A percentile compares a stretch with the other conserved stretches of the same genome.
Evolutionary conservation across 805 yeast species (phyloP).

Genomic region (Kregervanrija fluxuum): DNA sequence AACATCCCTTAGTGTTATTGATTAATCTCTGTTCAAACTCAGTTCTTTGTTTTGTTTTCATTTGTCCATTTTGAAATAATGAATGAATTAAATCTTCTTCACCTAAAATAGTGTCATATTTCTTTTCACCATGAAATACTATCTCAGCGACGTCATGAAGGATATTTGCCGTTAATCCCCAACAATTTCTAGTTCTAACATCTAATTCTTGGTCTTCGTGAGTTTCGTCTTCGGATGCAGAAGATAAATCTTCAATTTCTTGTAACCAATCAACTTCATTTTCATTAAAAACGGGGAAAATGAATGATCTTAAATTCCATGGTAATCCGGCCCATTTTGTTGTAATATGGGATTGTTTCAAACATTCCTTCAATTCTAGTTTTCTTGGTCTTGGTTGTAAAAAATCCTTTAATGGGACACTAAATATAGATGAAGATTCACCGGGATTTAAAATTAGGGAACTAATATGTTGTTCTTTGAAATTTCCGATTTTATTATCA

Average conservation of each 20-base stretch:
- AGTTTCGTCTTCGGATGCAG: conserved; percentile 43
- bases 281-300: conserved; percentile 47
- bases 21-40: conserved; percentile 51
- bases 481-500: conserved; percentile 19
- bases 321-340: conserved; percentile 68
- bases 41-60: conserved; percentile 40
- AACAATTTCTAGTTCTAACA: conserved; percentile 54
- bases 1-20: conserved; percentile 30
- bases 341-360: conserved; percentile 27
- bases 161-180: conserved; percentile 81
- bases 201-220: conserved; percentile 32
- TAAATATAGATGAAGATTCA: conserved; percentile 63
- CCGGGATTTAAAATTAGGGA: conserved; percentile 59
- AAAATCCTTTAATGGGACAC: conserved; percentile 63
- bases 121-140: conserved; percentile 33
- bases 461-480: conserved; percentile 21
- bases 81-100: conserved; percentile 63
- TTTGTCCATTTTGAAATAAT: conserved; percentile 42
- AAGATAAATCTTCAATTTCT: conserved; percentile 51
- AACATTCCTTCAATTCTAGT: conserved; percentile 26
- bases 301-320: conserved; percentile 57
- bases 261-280: conserved; percentile 60
- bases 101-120: conserved; percentile 34
- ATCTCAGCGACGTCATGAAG: conserved; percentile 63
- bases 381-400: conserved; percentile 27